Base-by-base conservation (phyloP, 495 filamentous ascomycete genomes). In the Durotheca rogersii region DNA sequence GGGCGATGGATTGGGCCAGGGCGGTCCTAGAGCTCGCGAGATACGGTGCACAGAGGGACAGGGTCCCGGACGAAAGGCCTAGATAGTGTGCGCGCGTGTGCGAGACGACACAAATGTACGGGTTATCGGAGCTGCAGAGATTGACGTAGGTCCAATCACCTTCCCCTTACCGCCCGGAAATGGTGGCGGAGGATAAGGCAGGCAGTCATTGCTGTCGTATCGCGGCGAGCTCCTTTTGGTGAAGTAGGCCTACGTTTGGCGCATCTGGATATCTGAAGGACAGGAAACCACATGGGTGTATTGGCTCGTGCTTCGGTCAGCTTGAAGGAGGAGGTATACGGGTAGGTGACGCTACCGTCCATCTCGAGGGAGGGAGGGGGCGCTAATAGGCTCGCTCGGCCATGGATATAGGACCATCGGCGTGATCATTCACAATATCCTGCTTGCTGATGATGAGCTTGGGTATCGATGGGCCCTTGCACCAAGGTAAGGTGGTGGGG, bases 101-200 rank as follows among this genome's bases (percentile, higher is more conserved):
- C 43, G 44, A 38, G 10, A 48, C 38, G n/a, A 15, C 48, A 44
- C 40, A 48, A 51, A 52, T 48, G 49, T 58, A 46, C 50, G 56
- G 51, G 50, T 36, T 53, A 58, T 59, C 53, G 47, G 56, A 42
- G 51, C 43, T 60, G 56, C 56, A 60, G 25, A 44, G 51, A 51
- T 60, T 60, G 56, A 60, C 56, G 56, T 60, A 60, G 46, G 47
- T 34, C 43, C 45, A 51, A 51, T 51, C 47, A 46, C 45, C 31
- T 40, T 48, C 44, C 31, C 40, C 48, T 43, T 56, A 51, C 50
- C 53, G 27, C 21, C 37, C 37, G 41, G 43, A 20, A 21, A 15
- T 48, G 40, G 33, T 19, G 40, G 50, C 31, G 43, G n/a, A n/a
- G n/a, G n/a, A n/a, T n/a, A n/a, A n/a, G n/a, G n/a, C n/a, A n/a